phyloP scores from a whole-genome alignment of 2,329 filamentous ascomycete species.

The Alternaria burnsii region DNA sequence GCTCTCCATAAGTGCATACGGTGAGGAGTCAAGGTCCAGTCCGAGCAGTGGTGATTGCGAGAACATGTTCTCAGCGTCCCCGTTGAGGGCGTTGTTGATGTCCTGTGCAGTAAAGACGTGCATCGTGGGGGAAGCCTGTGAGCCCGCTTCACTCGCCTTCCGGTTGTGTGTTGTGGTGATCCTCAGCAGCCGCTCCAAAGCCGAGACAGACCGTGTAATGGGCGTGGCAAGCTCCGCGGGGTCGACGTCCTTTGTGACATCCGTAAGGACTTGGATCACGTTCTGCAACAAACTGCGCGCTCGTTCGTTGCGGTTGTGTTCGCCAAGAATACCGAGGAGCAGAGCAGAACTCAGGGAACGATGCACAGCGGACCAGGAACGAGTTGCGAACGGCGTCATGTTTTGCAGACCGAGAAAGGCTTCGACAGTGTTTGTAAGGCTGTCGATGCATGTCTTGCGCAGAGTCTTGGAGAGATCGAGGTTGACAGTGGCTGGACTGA shows the following conservation, averaged over 20 bases:
- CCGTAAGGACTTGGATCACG: conserved; percentile 56
- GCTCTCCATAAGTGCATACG: conserved; percentile 59
- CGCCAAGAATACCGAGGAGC: conserved; percentile 56
- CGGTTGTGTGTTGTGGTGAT: conserved; percentile 33
- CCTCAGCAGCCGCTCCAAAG: conserved; percentile 54
- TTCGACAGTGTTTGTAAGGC: conserved; percentile 65
- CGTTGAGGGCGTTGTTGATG: conserved; percentile 47
- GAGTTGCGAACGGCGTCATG: conserved; percentile 56
- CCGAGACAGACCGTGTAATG: conserved; percentile 57
- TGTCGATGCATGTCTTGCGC: conserved; percentile 64
- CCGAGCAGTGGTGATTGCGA: conserved; percentile 48
- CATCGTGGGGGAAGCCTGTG: conserved; percentile 42
- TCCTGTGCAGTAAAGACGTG: conserved; percentile 49
- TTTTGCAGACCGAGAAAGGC: conserved; percentile 68
- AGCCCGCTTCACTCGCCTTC: conserved; percentile 41
- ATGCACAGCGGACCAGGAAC: conserved; percentile 56
- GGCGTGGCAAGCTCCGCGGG: conserved; percentile 59
- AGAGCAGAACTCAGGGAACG: conserved; percentile 56
- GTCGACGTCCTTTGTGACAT: conserved; percentile 58
- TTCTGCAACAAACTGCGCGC: conserved; percentile 57
- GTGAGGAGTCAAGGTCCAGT: conserved; percentile 54
- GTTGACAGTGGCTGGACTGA: conserved; percentile 61
- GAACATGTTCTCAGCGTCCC: conserved; percentile 39
- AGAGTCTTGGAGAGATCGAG: conserved; percentile 58
- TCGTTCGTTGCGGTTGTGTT: conserved; percentile 55